Evolutionary conservation across 345 rosid species (phyloP), one percentile per base, ranked within the genome.

Genomic region (Alliaria petiolata): DNA sequence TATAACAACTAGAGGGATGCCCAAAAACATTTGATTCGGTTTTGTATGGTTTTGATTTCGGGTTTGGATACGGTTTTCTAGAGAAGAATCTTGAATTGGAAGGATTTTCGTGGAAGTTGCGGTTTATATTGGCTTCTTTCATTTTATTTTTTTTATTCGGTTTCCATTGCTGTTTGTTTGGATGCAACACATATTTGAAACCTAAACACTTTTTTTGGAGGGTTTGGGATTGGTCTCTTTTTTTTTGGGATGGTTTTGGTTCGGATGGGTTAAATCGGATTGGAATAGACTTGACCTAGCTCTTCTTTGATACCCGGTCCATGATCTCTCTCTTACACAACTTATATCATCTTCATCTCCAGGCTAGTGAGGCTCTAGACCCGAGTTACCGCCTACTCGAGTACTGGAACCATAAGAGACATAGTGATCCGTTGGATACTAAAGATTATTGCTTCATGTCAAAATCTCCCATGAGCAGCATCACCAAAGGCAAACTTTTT

Each of bases 341-440:
- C 39, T 52, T 40, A 36, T 70, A 36, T 70, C 44, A 34, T 53
- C 40, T 66, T 64, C 33, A 7, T 52, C 57, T 13, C 2, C 86
- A 93, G 98, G 83, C 74, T 10, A 83, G 81, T 25, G 98, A 90
- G 81, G 89, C 89, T 71, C 91, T 90, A 53, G 98, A 93, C 74
- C 86, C 86, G 0, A 49, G 78, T 66, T 93, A 85, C 72, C 81
- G 67, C 22, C 82, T 86, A 17, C 55, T 6, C 4, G 89, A 86
- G 55, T 93, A 93, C 78, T 93, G 98, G 98, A 64, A 64, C 26
- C 50, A 64, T 1, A 64, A 55, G 42, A 55, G 28, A 2, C 39
- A 16, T 9, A 14, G 7, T 2, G 56, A 10, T 33, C 43, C 62
- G 30, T 15, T 43, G 54, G 59, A 60, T 14, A 26, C 0, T 3